A percentile compares a stretch with the other conserved stretches of the same genome.
phyloP scores from a whole-genome alignment of 179 eudicot genomes.

The Silene coronaria region DNA sequence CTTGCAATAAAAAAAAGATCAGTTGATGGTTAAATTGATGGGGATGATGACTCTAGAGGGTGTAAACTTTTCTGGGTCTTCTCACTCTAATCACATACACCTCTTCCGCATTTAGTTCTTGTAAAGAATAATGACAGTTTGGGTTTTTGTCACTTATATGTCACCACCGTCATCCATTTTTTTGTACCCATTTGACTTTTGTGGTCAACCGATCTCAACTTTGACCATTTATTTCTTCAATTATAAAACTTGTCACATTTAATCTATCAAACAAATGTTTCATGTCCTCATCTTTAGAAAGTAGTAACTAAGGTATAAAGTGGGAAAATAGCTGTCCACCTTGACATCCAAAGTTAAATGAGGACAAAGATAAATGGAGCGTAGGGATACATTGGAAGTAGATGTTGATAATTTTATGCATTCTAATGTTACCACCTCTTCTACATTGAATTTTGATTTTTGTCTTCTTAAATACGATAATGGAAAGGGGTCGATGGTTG shows the following conservation, averaged over 20 bases:
- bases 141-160: not conserved
- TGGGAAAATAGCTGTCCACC: not conserved
- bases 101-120: not conserved
- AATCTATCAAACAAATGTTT: too few species aligned
- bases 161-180: not conserved
- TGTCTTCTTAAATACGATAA: slow-evolving; percentile 11
- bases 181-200: not conserved
- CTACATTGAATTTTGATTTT: slow-evolving; percentile 5
- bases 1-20: not conserved
- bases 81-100: not conserved
- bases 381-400: not conserved
- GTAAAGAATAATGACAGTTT: not conserved
- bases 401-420: not conserved
- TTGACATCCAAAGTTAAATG: not conserved
- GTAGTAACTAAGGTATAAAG: not conserved
- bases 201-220: not conserved
- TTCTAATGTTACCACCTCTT: not conserved
- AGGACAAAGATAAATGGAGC: not conserved
- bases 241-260: not conserved
- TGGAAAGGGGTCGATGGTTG: slow-evolving; percentile 67
- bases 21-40: not conserved
- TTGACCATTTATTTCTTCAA: not conserved
- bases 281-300: not conserved
- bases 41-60: not conserved
- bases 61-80: slow-evolving; percentile 4